Percentiles rank a stretch among this genome's conserved stretches.
These are phyloP conservation scores for Pinus taeda DNA, from an alignment of 75 land plant genomes.

Conservation along the genomic window DNA sequence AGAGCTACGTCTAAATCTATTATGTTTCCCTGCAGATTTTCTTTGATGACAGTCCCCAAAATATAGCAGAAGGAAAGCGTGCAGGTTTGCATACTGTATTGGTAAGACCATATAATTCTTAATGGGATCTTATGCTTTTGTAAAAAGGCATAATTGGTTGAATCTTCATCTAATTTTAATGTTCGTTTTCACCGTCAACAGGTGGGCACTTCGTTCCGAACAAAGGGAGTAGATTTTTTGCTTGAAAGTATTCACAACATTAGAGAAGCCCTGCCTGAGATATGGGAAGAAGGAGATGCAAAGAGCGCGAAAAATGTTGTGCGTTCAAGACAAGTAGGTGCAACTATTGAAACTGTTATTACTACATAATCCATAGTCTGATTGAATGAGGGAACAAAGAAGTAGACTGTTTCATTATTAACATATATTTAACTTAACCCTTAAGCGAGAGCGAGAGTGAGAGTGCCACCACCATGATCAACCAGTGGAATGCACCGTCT, in stretches of 20 bases:
- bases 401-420: too few relatives aligned
- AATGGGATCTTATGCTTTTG: not conserved
- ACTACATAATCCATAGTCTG: slow-evolving; percentile 15
- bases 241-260: slow-evolving; percentile 69
- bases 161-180: not conserved
- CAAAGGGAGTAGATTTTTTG: slow-evolving; percentile 67
- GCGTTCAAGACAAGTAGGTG: slow-evolving; percentile 20
- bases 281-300: slow-evolving; percentile 49
- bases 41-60: slow-evolving; percentile 82
- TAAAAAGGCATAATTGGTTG: not conserved
- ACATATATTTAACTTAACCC: too few relatives aligned
- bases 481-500: too few relatives aligned
- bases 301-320: slow-evolving; percentile 16
- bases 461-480: too few relatives aligned
- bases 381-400: not conserved
- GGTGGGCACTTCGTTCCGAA: slow-evolving; percentile 52
- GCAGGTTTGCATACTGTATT: slow-evolving; percentile 70
- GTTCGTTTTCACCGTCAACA: slow-evolving; percentile 5
- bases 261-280: slow-evolving; percentile 66
- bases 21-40: slow-evolving; percentile 47
- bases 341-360: slow-evolving; percentile 40
- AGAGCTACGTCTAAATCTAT: not conserved
- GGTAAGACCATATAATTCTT: slow-evolving; percentile 25
- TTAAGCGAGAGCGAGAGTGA: too few relatives aligned
- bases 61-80: slow-evolving; percentile 65